These are phyloP conservation scores for Nakazawaea molendinolei DNA, from an alignment of 805 yeast genomes.

Conservation along the genomic window DNA sequence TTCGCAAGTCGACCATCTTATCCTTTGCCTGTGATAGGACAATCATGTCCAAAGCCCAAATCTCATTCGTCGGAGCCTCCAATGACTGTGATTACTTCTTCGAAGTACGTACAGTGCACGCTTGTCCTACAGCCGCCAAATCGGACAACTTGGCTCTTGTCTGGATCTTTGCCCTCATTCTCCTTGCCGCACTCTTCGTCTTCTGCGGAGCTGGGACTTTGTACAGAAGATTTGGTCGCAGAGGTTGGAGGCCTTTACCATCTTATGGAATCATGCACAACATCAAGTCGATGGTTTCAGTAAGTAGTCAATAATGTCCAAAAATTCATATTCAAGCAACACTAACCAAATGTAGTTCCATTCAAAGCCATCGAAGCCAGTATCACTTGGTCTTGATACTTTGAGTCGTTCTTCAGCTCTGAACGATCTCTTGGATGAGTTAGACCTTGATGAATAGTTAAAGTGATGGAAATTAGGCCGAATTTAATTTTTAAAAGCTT, in stretches of 20 bases:
- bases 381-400: too few relatives aligned
- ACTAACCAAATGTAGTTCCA: neutral
- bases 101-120: slow-evolving; percentile 79
- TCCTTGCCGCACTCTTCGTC: slow-evolving; percentile 33
- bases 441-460: too few relatives aligned
- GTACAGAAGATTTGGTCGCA: slow-evolving; percentile 26
- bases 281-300: slow-evolving; percentile 10
- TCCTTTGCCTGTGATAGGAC: slow-evolving; percentile 79
- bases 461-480: too few relatives aligned
- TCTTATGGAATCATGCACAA: slow-evolving; percentile 12
- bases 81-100: slow-evolving; percentile 79
- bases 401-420: too few relatives aligned
- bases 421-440: too few relatives aligned
- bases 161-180: slow-evolving; percentile 54
- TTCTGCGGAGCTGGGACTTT: slow-evolving; percentile 37
- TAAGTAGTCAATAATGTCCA: slow-evolving; percentile 6
- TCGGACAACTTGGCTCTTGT: slow-evolving; percentile 58
- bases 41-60: slow-evolving; percentile 53
- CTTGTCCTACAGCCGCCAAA: slow-evolving; percentile 75
- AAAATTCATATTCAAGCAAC: neutral
- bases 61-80: slow-evolving; percentile 62
- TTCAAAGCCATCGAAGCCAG: too few relatives aligned
- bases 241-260: slow-evolving; percentile 30
- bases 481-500: too few relatives aligned
- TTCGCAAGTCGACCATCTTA: slow-evolving; percentile 57